A percentile compares a stretch with the other conserved stretches of the same genome.
phyloP scores from a whole-genome alignment of 2,329 filamentous ascomycete genomes.

The Cadophora luteo-olivacea region DNA sequence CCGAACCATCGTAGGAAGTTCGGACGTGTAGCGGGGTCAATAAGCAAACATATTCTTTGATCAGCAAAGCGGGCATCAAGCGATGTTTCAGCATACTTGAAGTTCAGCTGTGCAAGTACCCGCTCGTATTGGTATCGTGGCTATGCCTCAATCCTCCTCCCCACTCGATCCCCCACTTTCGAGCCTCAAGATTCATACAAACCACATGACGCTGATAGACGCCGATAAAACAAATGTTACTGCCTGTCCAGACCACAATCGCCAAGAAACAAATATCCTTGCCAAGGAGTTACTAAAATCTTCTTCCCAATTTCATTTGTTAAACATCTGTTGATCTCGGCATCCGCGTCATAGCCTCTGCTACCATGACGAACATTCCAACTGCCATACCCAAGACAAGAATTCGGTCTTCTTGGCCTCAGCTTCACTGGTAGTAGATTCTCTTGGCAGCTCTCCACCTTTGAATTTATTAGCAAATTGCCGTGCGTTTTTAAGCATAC shows the following conservation, averaged over 20 bases:
- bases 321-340: neutral
- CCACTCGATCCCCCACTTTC: neutral
- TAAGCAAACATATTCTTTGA: neutral
- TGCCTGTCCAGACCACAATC: neutral
- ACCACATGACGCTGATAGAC: neutral
- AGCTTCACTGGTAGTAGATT: neutral
- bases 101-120: neutral
- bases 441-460: conserved; percentile 6
- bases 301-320: conserved; percentile 4
- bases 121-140: conserved; percentile 5
- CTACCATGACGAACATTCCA: neutral
- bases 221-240: neutral
- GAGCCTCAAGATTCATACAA: neutral
- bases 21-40: neutral
- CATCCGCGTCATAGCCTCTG: conserved; percentile 17
- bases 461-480: neutral
- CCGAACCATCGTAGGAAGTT: neutral
- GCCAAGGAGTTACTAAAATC: neutral
- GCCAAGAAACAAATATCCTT: neutral
- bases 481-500: conserved; percentile 7
- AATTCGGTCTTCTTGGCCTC: neutral
- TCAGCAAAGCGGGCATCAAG: conserved; percentile 1
- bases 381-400: neutral
- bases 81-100: neutral
- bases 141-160: neutral